Evolutionary conservation across 495 filamentous ascomycete genomes (phyloP).

Genomic region (Achaetomiella virescens): DNA sequence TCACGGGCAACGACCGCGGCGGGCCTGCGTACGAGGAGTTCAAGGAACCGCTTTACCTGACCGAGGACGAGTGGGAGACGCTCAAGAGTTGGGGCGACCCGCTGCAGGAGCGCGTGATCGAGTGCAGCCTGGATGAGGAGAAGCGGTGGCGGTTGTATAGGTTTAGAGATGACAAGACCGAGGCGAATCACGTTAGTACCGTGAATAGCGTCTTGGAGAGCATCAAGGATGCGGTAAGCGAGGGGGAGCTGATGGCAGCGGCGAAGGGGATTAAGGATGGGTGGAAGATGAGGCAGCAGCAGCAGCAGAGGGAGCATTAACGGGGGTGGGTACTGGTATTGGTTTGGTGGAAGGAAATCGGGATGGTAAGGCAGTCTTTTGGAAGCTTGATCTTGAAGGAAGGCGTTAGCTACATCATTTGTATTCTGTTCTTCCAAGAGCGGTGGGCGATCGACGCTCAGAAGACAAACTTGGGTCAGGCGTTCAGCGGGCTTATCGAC

Average conservation of each 20-base stretch:
- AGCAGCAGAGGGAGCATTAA: slow-evolving; percentile 13
- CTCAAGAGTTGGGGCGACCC: slow-evolving; percentile 63
- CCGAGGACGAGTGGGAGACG: slow-evolving; percentile 73
- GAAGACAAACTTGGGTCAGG: too few species aligned
- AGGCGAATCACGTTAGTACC: slow-evolving; percentile 80
- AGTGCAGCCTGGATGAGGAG: slow-evolving; percentile 72
- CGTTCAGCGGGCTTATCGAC: too few species aligned
- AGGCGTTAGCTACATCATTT: too few species aligned
- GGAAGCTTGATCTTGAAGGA: too few species aligned
- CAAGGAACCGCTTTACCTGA: slow-evolving; percentile 56
- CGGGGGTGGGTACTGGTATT: neutral
- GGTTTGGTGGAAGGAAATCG: neutral
- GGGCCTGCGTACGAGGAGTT: slow-evolving; percentile 53
- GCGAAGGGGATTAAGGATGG: slow-evolving; percentile 62
- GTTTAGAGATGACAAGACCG: slow-evolving; percentile 82
- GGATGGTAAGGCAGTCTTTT: too few species aligned
- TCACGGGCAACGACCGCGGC: slow-evolving; percentile 44
- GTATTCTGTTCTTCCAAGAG: too few species aligned
- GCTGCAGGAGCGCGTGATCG: slow-evolving; percentile 77
- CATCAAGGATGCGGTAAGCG: slow-evolving; percentile 68
- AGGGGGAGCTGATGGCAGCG: slow-evolving; percentile 44
- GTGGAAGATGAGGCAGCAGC: slow-evolving; percentile 55
- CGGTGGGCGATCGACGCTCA: too few species aligned
- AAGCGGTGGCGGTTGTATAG: slow-evolving; percentile 77
- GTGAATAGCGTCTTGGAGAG: slow-evolving; percentile 77